These are phyloP conservation scores for Zasmidium citrigriseum DNA, from an alignment of 2,329 filamentous ascomycete species.

Conservation along the genomic window DNA sequence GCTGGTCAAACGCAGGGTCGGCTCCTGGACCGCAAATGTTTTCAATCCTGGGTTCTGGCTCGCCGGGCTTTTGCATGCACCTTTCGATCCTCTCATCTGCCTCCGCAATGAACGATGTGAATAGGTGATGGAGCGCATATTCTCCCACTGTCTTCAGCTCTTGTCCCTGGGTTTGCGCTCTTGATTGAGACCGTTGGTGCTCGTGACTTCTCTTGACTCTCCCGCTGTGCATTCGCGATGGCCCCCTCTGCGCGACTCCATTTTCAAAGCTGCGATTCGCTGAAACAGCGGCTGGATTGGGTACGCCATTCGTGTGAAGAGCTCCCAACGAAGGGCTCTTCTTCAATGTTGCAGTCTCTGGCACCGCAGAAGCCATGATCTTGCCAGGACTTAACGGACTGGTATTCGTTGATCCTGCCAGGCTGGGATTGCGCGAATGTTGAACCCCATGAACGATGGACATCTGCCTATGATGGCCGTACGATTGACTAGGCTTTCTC, in stretches of 20 bases:
- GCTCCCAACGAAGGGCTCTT: constrained; percentile 37
- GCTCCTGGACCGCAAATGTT: constrained; percentile 86
- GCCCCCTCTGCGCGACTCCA: constrained; percentile 30
- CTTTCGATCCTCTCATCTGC: constrained; percentile 95
- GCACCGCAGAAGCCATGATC: constrained; percentile 56
- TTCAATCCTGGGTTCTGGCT: constrained; percentile 82
- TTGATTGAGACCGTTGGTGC: constrained; percentile 70
- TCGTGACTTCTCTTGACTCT: constrained; percentile 71
- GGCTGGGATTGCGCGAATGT: constrained; percentile 86
- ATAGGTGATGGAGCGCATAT: constrained; percentile 93
- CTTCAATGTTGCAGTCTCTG: constrained; percentile 23
- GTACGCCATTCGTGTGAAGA: constrained; percentile 24
- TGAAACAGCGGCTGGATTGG: constrained; percentile 20
- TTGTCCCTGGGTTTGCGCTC: constrained; percentile 55
- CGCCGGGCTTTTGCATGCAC: constrained; percentile 76
- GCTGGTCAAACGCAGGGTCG: constrained; percentile 87
- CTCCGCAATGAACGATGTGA: constrained; percentile 93
- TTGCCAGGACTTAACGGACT: constrained; percentile 88
- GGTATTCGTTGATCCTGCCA: constrained; percentile 70
- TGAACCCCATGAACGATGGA: constrained; percentile 97
- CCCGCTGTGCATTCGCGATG: constrained; percentile 51
- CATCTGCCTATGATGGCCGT: constrained; percentile 93
- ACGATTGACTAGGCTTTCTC: constrained; percentile 55
- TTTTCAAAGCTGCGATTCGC: constrained; percentile 32
- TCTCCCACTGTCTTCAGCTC: constrained; percentile 94